phyloP scores from a whole-genome alignment of 2,329 filamentous ascomycete genomes.

The Hirsutella minnesotensis region DNA sequence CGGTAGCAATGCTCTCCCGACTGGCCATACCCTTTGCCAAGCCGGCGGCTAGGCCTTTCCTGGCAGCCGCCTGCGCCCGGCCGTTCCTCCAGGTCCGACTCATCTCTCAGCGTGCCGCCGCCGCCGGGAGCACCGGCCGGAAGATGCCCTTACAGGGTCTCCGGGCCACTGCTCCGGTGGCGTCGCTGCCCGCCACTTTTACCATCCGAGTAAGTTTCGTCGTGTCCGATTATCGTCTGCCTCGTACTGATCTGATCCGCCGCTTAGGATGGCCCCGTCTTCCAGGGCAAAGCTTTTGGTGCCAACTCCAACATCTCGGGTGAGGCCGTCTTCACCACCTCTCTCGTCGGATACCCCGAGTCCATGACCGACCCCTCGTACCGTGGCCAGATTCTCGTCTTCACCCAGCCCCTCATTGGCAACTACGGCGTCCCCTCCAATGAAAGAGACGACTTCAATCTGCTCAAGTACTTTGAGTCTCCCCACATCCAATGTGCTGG shows the following conservation, averaged over 20 bases:
- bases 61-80: conserved; percentile 24
- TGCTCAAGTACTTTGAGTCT: conserved; percentile 96
- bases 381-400: conserved; percentile 91
- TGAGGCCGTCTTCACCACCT: conserved; percentile 97
- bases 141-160: conserved; percentile 48
- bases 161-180: conserved; percentile 52
- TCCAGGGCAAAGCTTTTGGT: conserved; percentile 92
- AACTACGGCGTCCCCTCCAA: conserved; percentile 95
- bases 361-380: conserved; percentile 83
- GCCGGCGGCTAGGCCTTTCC: conserved; percentile 34
- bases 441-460: conserved; percentile 73
- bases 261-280: conserved; percentile 76
- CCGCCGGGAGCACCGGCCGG: conserved; percentile 58
- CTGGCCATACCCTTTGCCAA: conserved; percentile 40
- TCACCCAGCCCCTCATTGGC: conserved; percentile 94
- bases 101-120: conserved; percentile 28
- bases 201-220: conserved; percentile 70
- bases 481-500: conserved; percentile 94
- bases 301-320: conserved; percentile 94
- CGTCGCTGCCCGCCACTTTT: conserved; percentile 59
- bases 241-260: conserved; percentile 1
- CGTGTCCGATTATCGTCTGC: background rate
- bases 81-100: conserved; percentile 25
- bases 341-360: conserved; percentile 94
- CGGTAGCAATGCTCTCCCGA: conserved; percentile 46